A percentile compares a stretch with the other conserved stretches of the same genome.
phyloP scores from a whole-genome alignment of 2,329 filamentous ascomycete species.

The Fusarium compactum region DNA sequence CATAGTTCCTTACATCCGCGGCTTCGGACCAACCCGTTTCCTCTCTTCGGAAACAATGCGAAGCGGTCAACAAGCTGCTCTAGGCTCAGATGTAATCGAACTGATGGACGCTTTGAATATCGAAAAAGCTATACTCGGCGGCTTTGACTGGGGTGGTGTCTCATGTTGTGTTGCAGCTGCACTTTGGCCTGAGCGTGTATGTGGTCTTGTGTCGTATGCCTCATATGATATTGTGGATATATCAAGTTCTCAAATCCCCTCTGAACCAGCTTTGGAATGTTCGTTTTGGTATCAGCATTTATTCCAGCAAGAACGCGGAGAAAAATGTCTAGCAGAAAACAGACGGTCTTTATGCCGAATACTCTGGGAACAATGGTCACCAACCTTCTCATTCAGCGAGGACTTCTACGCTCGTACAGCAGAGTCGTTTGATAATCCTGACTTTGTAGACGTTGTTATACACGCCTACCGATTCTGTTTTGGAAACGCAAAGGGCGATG shows the following conservation, averaged over 20 bases:
- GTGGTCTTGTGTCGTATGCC: constrained; percentile 13
- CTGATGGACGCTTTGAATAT: constrained; percentile 15
- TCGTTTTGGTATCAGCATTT: constrained; percentile 21
- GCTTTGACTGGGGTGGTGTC: constrained; percentile 15
- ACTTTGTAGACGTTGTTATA: constrained; percentile 16
- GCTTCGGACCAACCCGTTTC: constrained; percentile 6
- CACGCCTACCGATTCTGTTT: constrained; percentile 25
- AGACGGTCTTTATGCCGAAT: constrained; percentile 10
- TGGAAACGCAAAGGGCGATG: not conserved
- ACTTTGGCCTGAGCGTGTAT: constrained; percentile 7
- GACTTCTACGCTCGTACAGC: constrained; percentile 8
- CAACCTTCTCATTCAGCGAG: constrained; percentile 8
- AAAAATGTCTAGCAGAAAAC: not conserved
- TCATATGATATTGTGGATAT: constrained; percentile 13
- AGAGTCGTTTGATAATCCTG: constrained; percentile 10
- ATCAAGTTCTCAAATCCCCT: not conserved
- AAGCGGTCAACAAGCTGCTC: constrained; percentile 13
- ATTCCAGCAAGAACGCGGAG: constrained; percentile 14
- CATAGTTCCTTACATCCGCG: not conserved
- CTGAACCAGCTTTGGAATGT: constrained; percentile 2
- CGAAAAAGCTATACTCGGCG: not conserved
- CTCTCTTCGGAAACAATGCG: constrained; percentile 4
- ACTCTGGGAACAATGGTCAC: constrained; percentile 21
- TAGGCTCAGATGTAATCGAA: constrained; percentile 10
- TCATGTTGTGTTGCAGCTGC: constrained; percentile 11